A percentile compares a stretch with the other conserved stretches of the same genome.
Evolutionary conservation across 345 rosid species (phyloP).

Genomic region (Cochlearia excelsa): DNA sequence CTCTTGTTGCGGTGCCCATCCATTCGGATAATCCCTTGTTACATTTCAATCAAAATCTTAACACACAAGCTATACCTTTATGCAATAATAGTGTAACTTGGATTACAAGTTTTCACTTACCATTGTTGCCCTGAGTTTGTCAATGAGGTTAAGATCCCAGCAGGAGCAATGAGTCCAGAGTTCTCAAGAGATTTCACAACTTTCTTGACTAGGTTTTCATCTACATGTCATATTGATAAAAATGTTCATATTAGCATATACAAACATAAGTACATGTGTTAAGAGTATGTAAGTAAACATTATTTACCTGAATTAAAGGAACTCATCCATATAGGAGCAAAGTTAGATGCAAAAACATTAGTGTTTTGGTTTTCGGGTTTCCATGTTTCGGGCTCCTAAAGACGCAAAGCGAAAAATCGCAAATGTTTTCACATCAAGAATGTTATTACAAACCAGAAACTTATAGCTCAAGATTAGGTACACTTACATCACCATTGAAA

Average conservation of each 20-base stretch:
- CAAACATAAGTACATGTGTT: neutral
- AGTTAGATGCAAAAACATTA: constrained; percentile 73
- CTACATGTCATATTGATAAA: constrained; percentile 36
- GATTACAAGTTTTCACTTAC: constrained; percentile 32
- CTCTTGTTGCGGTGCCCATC: constrained; percentile 93
- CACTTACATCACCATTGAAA: constrained; percentile 29
- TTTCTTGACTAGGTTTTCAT: constrained; percentile 52
- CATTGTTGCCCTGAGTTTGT: constrained; percentile 74
- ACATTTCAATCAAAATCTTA: neutral
- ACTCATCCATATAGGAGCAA: constrained; percentile 71
- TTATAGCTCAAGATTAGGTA: neutral
- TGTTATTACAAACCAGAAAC: neutral
- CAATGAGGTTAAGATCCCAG: constrained; percentile 77
- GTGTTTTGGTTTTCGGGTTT: constrained; percentile 58
- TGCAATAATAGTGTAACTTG: too few species aligned
- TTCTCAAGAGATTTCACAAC: constrained; percentile 48
- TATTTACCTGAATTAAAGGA: constrained; percentile 67
- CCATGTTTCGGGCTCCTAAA: constrained; percentile 57
- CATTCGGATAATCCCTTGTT: constrained; percentile 86
- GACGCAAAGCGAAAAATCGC: constrained; percentile 5
- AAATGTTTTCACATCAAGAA: neutral
- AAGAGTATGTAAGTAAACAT: constrained; percentile 1
- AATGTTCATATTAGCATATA: too few species aligned
- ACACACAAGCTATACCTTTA: neutral
- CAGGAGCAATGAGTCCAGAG: constrained; percentile 59